These are phyloP conservation scores for Skeletonema costatum DNA, from an alignment of 108 stramenopile genomes.

Conservation along the genomic window DNA sequence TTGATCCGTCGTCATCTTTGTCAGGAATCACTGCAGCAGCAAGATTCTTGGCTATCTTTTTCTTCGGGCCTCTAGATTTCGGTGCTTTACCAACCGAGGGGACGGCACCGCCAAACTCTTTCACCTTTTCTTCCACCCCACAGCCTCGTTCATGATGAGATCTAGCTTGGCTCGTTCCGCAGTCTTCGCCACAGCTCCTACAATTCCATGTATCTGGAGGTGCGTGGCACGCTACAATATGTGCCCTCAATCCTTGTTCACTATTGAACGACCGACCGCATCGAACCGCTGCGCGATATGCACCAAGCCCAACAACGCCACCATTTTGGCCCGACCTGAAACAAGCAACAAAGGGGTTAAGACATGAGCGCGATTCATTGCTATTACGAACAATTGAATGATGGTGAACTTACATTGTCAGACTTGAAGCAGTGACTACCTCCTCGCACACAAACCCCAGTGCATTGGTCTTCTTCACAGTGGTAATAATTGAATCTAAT, in stretches of 20 bases:
- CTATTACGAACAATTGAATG: not conserved
- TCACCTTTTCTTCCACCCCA: constrained; percentile 24
- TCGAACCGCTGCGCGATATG: constrained; percentile 70
- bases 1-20: constrained; percentile 69
- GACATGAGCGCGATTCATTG: not conserved
- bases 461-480: constrained; percentile 51
- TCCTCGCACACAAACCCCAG: constrained; percentile 83
- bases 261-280: constrained; percentile 82
- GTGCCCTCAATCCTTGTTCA: constrained; percentile 81
- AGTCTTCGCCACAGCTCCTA: constrained; percentile 78
- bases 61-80: constrained; percentile 50
- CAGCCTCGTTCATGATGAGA: constrained; percentile 86
- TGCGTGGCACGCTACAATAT: constrained; percentile 75
- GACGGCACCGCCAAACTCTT: constrained; percentile 27
- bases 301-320: constrained; percentile 64
- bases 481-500: constrained; percentile 61
- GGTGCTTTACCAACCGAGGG: constrained; percentile 36
- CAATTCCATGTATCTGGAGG: constrained; percentile 90
- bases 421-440: constrained; percentile 73
- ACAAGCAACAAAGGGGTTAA: not conserved
- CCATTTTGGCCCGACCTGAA: constrained; percentile 65
- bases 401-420: constrained; percentile 38
- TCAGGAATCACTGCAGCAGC: constrained; percentile 36
- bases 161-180: constrained; percentile 78
- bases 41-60: constrained; percentile 33